A percentile compares a stretch with the other conserved stretches of the same genome.
phyloP scores from a whole-genome alignment of 2,329 filamentous ascomycete species.

The Albophoma yamanashiensis region DNA sequence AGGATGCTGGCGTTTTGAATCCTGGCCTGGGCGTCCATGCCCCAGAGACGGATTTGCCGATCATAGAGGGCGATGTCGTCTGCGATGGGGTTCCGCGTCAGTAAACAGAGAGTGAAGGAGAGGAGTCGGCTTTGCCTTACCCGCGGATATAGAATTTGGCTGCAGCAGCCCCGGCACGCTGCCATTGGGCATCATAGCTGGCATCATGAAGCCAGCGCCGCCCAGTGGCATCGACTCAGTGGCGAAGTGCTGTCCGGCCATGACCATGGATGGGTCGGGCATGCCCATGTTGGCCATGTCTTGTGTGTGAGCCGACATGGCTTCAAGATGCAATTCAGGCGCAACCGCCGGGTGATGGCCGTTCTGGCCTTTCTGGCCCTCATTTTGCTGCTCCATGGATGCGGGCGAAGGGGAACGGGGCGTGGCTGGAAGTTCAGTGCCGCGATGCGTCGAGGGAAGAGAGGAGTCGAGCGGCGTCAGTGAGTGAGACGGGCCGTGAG shows the following conservation, averaged over 20 bases:
- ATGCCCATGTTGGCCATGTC: conserved; percentile 2
- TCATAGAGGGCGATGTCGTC: conserved; percentile 98
- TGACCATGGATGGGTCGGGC: conserved; percentile 4
- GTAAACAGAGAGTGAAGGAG: background rate
- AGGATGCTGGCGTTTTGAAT: conserved; percentile 85
- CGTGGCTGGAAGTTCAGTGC: background rate
- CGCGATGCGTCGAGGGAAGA: background rate
- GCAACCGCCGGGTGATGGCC: background rate
- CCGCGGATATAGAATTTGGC: conserved; percentile 21
- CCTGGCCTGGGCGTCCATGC: conserved; percentile 86
- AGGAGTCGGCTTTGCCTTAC: conserved; percentile 10
- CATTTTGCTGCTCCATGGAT: background rate
- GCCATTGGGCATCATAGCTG: conserved; percentile 20
- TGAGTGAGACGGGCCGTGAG: background rate
- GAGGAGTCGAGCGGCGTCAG: background rate
- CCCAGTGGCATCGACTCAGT: conserved; percentile 15
- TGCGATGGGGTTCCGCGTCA: conserved; percentile 17
- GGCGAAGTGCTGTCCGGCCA: conserved; percentile 13
- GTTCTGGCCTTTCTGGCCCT: background rate
- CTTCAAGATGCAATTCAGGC: background rate
- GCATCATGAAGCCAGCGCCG: conserved; percentile 18
- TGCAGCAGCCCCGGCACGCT: conserved; percentile 8
- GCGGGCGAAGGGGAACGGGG: background rate
- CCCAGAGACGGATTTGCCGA: conserved; percentile 94
- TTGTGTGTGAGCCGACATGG: background rate